A percentile compares a stretch with the other conserved stretches of the same genome.
phyloP scores from a whole-genome alignment of 495 filamentous ascomycete genomes.

The Letharia lupina region DNA sequence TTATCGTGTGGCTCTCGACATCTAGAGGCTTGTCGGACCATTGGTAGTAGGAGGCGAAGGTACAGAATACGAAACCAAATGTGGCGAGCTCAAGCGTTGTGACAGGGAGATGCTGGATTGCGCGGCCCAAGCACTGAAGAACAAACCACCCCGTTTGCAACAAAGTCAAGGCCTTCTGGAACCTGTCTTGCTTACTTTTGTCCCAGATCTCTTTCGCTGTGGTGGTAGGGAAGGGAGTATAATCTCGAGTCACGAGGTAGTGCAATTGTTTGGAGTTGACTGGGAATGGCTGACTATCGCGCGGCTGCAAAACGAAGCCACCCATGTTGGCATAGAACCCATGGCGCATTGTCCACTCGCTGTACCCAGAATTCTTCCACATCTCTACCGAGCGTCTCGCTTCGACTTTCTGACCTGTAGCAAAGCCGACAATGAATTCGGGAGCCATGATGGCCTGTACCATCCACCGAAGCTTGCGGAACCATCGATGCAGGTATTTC shows the following conservation, averaged over 20 bases:
- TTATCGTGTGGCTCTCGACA: conserved; percentile 24
- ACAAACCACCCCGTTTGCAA: conserved; percentile 34
- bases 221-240: conserved; percentile 27
- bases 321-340: conserved; percentile 37
- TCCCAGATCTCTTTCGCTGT: conserved; percentile 26
- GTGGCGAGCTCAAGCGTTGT: conserved; percentile 35
- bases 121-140: conserved; percentile 29
- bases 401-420: conserved; percentile 27
- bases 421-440: conserved; percentile 28
- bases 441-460: conserved; percentile 28
- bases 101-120: conserved; percentile 26
- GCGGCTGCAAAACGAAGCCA: conserved; percentile 30
- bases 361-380: conserved; percentile 23
- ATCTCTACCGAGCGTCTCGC: conserved; percentile 23
- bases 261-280: conserved; percentile 30
- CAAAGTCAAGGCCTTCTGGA: conserved; percentile 32
- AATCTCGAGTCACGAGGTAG: conserved; percentile 28
- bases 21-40: conserved; percentile 37
- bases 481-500: conserved; percentile 21
- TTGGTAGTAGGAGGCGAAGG: conserved; percentile 29
- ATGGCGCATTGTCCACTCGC: conserved; percentile 32
- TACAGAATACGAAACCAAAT: conserved; percentile 32
- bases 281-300: conserved; percentile 25
- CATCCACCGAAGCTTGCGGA: conserved; percentile 29
- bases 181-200: conserved; percentile 29